phyloP scores from a whole-genome alignment of 1,139 yeast genomes.

The Suhomyces choctaworum region DNA sequence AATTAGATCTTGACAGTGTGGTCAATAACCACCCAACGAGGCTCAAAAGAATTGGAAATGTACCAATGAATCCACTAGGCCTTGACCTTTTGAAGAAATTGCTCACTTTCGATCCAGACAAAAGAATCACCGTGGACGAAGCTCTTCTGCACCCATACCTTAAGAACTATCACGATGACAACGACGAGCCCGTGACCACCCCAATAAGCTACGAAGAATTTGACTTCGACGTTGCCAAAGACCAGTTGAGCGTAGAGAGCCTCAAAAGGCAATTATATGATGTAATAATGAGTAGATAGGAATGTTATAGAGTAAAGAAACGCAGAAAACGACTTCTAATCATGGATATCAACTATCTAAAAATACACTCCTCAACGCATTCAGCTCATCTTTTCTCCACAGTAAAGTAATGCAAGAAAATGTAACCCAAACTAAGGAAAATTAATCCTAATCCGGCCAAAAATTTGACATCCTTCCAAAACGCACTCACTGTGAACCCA shows the following conservation, averaged over 20 bases:
- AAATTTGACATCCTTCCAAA: slow-evolving; percentile 61
- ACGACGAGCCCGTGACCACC: slow-evolving; percentile 64
- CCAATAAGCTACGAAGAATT: slow-evolving; percentile 35
- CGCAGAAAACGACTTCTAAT: too few relatives aligned
- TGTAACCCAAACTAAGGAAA: slow-evolving; percentile 68
- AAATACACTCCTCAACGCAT: too few relatives aligned
- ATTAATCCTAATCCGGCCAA: slow-evolving; percentile 50
- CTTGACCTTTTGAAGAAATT: slow-evolving; percentile 60
- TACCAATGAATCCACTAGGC: slow-evolving; percentile 52
- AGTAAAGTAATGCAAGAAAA: slow-evolving; percentile 70
- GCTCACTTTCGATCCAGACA: slow-evolving; percentile 63
- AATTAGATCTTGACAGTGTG: slow-evolving; percentile 12
- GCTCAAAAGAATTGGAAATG: slow-evolving; percentile 10
- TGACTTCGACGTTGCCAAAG: slow-evolving; percentile 59
- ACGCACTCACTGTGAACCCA: slow-evolving; percentile 84
- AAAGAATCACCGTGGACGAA: slow-evolving; percentile 62
- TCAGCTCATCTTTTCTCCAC: slow-evolving; percentile 62
- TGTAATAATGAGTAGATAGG: slow-evolving; percentile 47
- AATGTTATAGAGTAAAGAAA: slow-evolving; percentile 2
- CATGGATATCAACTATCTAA: too few relatives aligned
- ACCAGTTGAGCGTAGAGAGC: slow-evolving; percentile 47
- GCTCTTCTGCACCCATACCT: slow-evolving; percentile 71
- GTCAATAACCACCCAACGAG: slow-evolving; percentile 20
- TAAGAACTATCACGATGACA: slow-evolving; percentile 65
- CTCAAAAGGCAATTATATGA: slow-evolving; percentile 56